Percentiles rank a stretch among this genome's conserved stretches.
Evolutionary conservation across 805 yeast species (phyloP).

Genomic region (Nakazawaea anatomiae): DNA sequence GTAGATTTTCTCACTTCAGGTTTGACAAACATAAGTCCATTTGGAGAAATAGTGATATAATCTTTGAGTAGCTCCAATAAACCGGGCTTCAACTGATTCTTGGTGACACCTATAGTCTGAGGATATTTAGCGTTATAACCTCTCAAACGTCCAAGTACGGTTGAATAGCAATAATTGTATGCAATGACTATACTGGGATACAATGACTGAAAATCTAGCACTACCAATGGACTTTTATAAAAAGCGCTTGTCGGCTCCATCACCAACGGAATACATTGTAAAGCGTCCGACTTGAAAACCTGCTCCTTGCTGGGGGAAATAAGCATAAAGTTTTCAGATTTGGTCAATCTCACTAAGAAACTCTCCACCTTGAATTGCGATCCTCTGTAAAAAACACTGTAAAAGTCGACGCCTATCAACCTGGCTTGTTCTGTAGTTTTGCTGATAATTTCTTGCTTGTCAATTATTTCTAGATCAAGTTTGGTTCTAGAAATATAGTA

Average conservation of each 20-base stretch:
- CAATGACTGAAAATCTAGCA: constrained; percentile 87
- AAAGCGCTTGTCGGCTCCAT: constrained; percentile 87
- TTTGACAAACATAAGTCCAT: constrained; percentile 77
- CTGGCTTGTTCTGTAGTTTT: constrained; percentile 80
- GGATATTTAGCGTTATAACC: constrained; percentile 38
- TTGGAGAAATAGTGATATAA: constrained; percentile 71
- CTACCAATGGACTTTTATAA: constrained; percentile 85
- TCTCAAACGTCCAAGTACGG: constrained; percentile 57
- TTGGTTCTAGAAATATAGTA: constrained; percentile 43
- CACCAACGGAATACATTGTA: constrained; percentile 84
- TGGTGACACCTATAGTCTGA: constrained; percentile 49
- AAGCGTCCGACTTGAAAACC: constrained; percentile 77
- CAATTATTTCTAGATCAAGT: constrained; percentile 41
- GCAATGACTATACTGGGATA: constrained; percentile 94
- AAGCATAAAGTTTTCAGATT: constrained; percentile 65
- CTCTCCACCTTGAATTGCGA: constrained; percentile 95
- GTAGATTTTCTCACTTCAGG: constrained; percentile 61
- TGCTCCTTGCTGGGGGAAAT: constrained; percentile 76
- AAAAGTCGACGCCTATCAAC: constrained; percentile 82
- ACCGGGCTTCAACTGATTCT: constrained; percentile 49
- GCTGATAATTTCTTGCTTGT: constrained; percentile 58
- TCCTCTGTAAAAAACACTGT: constrained; percentile 83
- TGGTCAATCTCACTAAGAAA: constrained; percentile 65
- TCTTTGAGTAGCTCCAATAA: constrained; percentile 45
- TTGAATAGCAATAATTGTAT: constrained; percentile 80